Conservation (phyloP, 73 alveolate species). For the Symbiodinium pilosum region DNA sequence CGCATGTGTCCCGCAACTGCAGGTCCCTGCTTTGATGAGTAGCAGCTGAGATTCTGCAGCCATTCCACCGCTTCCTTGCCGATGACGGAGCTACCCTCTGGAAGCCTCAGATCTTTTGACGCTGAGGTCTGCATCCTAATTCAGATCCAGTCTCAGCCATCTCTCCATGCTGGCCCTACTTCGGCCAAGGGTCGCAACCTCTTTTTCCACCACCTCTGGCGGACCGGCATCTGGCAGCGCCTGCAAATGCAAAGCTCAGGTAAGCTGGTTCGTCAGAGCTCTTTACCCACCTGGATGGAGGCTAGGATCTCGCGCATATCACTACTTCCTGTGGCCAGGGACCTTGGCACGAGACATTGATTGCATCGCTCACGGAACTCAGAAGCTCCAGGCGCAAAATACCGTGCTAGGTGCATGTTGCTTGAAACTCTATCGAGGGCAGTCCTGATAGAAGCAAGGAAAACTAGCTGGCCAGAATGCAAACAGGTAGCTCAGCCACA, state of each 20-base stretch:
- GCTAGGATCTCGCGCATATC: not conserved
- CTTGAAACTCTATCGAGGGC: too few species aligned
- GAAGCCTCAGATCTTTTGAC: not conserved
- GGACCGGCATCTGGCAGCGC: slow-evolving; percentile 12
- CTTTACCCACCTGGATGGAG: not conserved
- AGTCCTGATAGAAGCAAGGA: too few species aligned
- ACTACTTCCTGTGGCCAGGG: slow-evolving; percentile 4
- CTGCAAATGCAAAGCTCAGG: not conserved
- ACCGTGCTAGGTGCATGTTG: too few species aligned
- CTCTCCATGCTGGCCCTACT: too few species aligned
- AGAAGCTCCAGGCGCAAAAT: too few species aligned
- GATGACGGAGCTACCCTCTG: not conserved
- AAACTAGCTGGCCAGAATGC: too few species aligned
- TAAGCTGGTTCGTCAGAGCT: not conserved
- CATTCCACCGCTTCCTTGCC: not conserved
- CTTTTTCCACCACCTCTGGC: not conserved
- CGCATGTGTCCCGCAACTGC: too few species aligned
- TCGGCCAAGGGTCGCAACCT: not conserved
- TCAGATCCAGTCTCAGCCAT: not conserved
- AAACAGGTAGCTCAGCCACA: not conserved
- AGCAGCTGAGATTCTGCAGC: not conserved
- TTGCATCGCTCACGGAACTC: too few species aligned
- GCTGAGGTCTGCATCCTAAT: not conserved
- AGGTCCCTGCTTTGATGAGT: too few species aligned
- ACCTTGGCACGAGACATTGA: not conserved